Percentiles rank a stretch among this genome's conserved stretches.
Evolutionary conservation across 1,284 basidiomycete genomes (phyloP).

Genomic region (Malassezia furfur): DNA sequence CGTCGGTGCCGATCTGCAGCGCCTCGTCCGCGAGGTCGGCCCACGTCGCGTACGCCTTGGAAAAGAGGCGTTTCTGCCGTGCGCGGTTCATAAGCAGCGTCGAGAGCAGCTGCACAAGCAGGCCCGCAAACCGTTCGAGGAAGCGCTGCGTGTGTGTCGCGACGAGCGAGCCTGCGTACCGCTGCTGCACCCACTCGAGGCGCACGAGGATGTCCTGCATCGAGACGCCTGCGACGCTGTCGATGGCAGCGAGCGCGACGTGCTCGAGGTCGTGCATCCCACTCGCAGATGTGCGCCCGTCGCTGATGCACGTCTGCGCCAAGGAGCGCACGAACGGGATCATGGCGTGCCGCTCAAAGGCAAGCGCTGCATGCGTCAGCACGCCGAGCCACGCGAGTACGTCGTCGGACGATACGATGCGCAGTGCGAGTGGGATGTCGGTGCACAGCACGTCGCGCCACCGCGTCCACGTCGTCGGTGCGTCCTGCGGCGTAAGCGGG

Average conservation of each 20-base stretch:
- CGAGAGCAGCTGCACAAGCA: background rate
- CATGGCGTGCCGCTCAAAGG: background rate
- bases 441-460: background rate
- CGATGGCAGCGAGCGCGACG: background rate
- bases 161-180: background rate
- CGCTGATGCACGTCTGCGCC: background rate
- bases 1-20: background rate
- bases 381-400: background rate
- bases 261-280: conserved; percentile 5
- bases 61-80: conserved; percentile 12
- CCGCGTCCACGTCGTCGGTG: background rate
- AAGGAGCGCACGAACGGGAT: conserved; percentile 14
- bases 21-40: conserved; percentile 10
- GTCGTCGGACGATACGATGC: background rate
- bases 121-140: conserved; percentile 1
- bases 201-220: conserved; percentile 1
- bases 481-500: background rate
- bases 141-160: background rate
- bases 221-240: background rate
- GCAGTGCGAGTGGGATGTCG: background rate
- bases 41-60: conserved; percentile 13
- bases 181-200: conserved; percentile 9
- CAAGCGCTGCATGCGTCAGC: background rate
- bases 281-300: conserved; percentile 1
- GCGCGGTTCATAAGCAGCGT: conserved; percentile 7